A percentile compares a stretch with the other conserved stretches of the same genome.
phyloP scores from a whole-genome alignment of 495 filamentous ascomycete genomes.

The Venustampulla echinocandica region DNA sequence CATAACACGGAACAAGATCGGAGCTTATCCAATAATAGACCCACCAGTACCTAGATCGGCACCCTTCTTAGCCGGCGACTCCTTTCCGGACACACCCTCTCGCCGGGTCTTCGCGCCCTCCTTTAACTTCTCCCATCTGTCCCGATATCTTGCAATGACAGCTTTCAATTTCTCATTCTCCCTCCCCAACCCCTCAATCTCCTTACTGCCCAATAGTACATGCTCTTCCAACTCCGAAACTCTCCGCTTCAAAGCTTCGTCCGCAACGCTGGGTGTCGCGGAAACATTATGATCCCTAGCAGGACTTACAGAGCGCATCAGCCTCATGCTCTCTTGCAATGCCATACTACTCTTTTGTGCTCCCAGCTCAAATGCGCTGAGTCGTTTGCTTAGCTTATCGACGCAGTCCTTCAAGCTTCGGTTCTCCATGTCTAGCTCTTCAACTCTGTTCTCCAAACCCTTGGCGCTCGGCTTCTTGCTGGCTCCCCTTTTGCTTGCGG shows the following conservation, averaged over 20 bases:
- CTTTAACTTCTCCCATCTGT: conserved; percentile 79
- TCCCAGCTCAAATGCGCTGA: conserved; percentile 79
- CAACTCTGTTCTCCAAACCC: conserved; percentile 50
- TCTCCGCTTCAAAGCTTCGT: conserved; percentile 19
- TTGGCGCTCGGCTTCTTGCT: conserved; percentile 27
- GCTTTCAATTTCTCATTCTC: conserved; percentile 63
- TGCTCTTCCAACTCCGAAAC: conserved; percentile 49
- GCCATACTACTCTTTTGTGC: conserved; percentile 74
- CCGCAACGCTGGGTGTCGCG: conserved; percentile 25
- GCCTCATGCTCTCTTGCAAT: conserved; percentile 68
- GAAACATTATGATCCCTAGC: conserved; percentile 23
- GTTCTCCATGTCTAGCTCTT: conserved; percentile 81
- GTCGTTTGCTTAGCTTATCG: conserved; percentile 66
- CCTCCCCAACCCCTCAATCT: conserved; percentile 48
- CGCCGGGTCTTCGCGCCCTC: conserved; percentile 64
- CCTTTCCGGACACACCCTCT: conserved; percentile 31
- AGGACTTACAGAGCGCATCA: conserved; percentile 42
- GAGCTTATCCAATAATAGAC: background rate
- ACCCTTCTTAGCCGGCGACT: background rate
- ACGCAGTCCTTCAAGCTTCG: conserved; percentile 61
- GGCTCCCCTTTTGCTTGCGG: conserved; percentile 21
- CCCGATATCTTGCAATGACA: conserved; percentile 59
- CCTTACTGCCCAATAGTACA: conserved; percentile 37
- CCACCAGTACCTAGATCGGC: background rate
- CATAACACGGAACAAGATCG: too few relatives aligned